Evolutionary conservation across 2,329 filamentous ascomycete species (phyloP), one percentile per base, ranked within the genome.

Genomic region (Lasiodiplodia hormozganensis): DNA sequence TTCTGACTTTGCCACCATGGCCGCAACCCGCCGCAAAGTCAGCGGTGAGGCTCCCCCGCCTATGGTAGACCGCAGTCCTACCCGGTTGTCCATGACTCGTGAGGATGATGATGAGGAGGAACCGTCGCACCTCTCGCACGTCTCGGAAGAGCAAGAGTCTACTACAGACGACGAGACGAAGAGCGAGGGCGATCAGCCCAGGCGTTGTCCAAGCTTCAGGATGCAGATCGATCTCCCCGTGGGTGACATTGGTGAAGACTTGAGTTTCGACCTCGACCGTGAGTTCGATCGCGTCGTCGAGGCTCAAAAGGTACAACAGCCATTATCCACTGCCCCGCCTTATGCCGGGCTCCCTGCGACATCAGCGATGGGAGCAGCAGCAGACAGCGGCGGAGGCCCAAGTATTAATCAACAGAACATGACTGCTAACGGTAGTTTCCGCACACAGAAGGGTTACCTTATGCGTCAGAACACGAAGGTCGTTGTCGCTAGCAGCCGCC

Each of bases 391-490:
- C 51, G 62, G 51, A 56, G n/a, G 3, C 10, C 16, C 38, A 28
- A 18, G 11, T 7, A 14, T 56, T 28, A n/a, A 14, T 23, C 7
- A 54, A 31, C 49, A 65, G 62, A 49, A 54, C 23, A 43, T 43
- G 25, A 65, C 51, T 28, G 51, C 52, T 71, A 65, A 64, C 60
- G 31, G 43, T 56, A 54, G 51, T 62, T 23, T n/a, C 36, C n/a
- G 47, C 56, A 62, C 85, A 89, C 92, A 97, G 94, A 94, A 96
- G 84, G 96, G 96, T 68, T 99, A 99, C 77, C 86, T 98, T 56
- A 99, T 98, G 95, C 90, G 96, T 75, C 95, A 99, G 75, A 99
- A 98, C 81, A 98, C 95, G 3, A 98, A 98, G 80, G 88, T 99
- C 66, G 93, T 99, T 62, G 89, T 97, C 62, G 96, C 96, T n/a